These are phyloP conservation scores for Fusarium sp. DNA, from an alignment of 2,329 filamentous ascomycete genomes.

Conservation along the genomic window DNA sequence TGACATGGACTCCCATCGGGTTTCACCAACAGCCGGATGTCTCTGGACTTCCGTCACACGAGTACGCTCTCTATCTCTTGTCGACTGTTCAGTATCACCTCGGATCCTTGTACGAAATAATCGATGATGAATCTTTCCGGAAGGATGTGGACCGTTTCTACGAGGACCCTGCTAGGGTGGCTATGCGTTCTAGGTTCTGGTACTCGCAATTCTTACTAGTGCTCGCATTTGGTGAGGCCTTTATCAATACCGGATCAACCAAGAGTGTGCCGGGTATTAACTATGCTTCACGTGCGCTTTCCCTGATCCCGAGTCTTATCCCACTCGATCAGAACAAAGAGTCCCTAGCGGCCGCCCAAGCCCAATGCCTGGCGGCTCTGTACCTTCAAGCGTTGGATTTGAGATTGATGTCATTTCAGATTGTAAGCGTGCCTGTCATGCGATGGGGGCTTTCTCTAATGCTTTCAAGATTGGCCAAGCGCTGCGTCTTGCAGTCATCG, in stretches of 20 bases:
- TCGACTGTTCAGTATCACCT: conserved; percentile 21
- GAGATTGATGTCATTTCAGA: conserved; percentile 6
- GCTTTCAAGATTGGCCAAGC: conserved; percentile 16
- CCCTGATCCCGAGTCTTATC: conserved; percentile 20
- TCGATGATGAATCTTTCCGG: conserved; percentile 7
- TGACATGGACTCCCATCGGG: conserved; percentile 10
- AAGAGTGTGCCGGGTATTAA: conserved; percentile 5
- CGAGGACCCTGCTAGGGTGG: conserved; percentile 8
- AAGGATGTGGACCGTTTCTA: conserved; percentile 15
- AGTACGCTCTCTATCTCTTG: conserved; percentile 16
- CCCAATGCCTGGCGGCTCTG: conserved; percentile 1
- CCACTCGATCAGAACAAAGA: neutral
- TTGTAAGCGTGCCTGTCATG: neutral
- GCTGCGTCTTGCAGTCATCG: conserved; percentile 11
- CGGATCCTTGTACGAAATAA: conserved; percentile 10
- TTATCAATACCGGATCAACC: neutral
- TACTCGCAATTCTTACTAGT: conserved; percentile 12
- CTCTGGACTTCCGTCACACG: conserved; percentile 7
- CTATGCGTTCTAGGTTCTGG: conserved; percentile 2
- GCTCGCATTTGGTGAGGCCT: conserved; percentile 11
- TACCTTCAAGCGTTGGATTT: neutral
- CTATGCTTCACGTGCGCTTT: conserved; percentile 12
- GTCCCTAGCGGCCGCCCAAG: neutral
- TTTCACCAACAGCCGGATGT: conserved; percentile 12
- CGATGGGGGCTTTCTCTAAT: neutral